Base-by-base conservation (phyloP, 2,329 filamentous ascomycete species). In the Penicillium capsulatum region DNA sequence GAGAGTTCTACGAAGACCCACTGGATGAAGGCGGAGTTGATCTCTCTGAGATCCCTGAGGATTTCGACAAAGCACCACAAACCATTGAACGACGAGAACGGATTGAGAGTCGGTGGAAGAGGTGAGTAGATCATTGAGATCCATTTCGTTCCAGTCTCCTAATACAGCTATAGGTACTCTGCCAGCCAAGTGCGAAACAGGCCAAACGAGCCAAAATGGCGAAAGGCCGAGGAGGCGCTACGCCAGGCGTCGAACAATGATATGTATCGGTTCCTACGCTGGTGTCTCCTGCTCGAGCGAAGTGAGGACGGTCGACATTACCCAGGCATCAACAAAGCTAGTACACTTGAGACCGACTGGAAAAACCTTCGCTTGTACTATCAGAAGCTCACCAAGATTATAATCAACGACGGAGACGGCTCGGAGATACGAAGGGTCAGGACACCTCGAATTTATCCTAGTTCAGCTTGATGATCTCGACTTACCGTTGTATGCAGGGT, bases 321-420 rank as follows among this genome's bases (percentile, higher is more conserved):
- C 13, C 50, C 48, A 38, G 41, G 43, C 31, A 48, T 45, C 27
- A 42, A 24, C 31, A 50, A 48, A 20, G 44, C 41, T 7, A 51
- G 48, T 19, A 8, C 45, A 7, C 38, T 58, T 14, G 10, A 54
- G 24, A 38, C 24, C 10, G 41, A 58, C 39, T 58, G 33, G 45
- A 56, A 56, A 33, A 47, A 50, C 36, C 53, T 58, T 17, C 37
- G 32, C 35, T 19, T 37, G 17, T 53, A 56, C 34, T 58, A 58
- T 19, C 38, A 32, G 7, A 30, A 34, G 31, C 31, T 47, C 24
- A 52, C 37, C 9, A 45, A 40, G 19, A 22, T 34, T 6, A 15
- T 37, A 31, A 51, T 53, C 10, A 46, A 42, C 14, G 41, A 54
- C 35, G 30, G 47, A 24, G 51, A 51, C 16, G 43, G 38, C 26